Evolutionary conservation across 441 rosid genomes (phyloP), one percentile per base, ranked within the genome.

Genomic region (Manihot esculenta): DNA sequence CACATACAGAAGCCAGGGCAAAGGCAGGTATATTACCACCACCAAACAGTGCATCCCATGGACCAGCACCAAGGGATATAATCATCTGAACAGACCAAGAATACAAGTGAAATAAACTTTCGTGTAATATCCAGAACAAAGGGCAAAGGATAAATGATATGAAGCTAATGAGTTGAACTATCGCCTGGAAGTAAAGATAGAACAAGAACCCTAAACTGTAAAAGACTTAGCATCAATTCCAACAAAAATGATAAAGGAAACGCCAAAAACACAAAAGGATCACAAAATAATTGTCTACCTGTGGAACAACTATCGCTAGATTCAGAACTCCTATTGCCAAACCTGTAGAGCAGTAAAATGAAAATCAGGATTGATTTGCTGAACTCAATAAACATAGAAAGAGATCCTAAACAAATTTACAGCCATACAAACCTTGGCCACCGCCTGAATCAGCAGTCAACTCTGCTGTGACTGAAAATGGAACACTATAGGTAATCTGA

Each of bases 1-100:
- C 96, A 61, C 81, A 80, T 13, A 83, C 48, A 51, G 97, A 84
- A 53, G 98, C 96, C 76, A 94, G 59, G 63, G 87, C 84, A 74
- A 91, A 94, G n/a, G 99, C 99, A 17, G 99, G 99, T 77, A 89
- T 77, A 76, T 94, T 94, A 58, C 99, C 99, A 70, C 98, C 99
- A 57, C 99, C 99, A 70, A 94, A 94, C 62, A 92, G 76, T 10
- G 91, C 96, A 81, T 94, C 98, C 98, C 98, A 92, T 45, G 94
- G 99, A 75, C 98, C 99, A 38, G 92, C 96, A 41, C 94, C 97
- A 21, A 94, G 79, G 21, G 99, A 92, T 65, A 92, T 80, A 71
- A 90, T 76, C 98, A 92, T 92, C 98, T 90, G 74, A 42, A 72
- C 27, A 75, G 26, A 74, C 65, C 66, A 75, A 55, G 10, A 50